Conservation (phyloP, 2,329 filamentous ascomycete genomes). For the Phoma sp. region DNA sequence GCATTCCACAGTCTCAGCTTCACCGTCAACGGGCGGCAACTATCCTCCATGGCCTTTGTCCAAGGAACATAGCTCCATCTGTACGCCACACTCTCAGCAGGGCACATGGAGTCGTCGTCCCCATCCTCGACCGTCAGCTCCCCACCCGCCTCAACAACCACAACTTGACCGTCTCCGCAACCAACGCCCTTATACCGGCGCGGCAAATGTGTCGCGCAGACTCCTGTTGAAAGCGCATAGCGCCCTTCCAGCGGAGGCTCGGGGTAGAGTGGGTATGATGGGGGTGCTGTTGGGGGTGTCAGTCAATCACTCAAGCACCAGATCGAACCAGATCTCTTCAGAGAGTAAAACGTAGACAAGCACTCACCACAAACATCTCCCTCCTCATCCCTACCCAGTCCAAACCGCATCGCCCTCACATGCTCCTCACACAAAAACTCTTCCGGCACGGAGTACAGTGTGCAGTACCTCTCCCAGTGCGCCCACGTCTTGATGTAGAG, state of each 20-base stretch:
- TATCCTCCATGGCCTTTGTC: constrained; percentile 35
- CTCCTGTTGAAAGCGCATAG: constrained; percentile 25
- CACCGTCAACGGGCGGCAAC: constrained; percentile 22
- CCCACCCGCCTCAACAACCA: constrained; percentile 30
- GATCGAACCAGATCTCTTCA: too few species aligned
- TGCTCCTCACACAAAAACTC: constrained; percentile 33
- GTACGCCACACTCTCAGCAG: constrained; percentile 6
- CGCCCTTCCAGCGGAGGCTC: constrained; percentile 26
- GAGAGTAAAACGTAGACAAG: not conserved
- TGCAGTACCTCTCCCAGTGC: constrained; percentile 32
- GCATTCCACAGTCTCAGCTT: constrained; percentile 17
- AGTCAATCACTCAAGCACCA: not conserved
- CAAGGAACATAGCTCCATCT: constrained; percentile 40
- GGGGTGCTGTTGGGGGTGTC: constrained; percentile 17
- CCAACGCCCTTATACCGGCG: constrained; percentile 14
- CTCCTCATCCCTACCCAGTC: constrained; percentile 9
- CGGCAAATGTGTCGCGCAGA: constrained; percentile 24
- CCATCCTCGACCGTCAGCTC: constrained; percentile 18
- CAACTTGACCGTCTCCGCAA: not conserved
- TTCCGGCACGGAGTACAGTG: constrained; percentile 27
- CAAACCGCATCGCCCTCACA: constrained; percentile 27
- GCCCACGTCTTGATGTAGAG: constrained; percentile 30
- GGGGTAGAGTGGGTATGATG: constrained; percentile 31
- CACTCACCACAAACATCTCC: not conserved
- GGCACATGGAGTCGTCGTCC: not conserved